Evolutionary conservation across 805 yeast genomes (phyloP).

Genomic region (Teunomyces panamensis): DNA sequence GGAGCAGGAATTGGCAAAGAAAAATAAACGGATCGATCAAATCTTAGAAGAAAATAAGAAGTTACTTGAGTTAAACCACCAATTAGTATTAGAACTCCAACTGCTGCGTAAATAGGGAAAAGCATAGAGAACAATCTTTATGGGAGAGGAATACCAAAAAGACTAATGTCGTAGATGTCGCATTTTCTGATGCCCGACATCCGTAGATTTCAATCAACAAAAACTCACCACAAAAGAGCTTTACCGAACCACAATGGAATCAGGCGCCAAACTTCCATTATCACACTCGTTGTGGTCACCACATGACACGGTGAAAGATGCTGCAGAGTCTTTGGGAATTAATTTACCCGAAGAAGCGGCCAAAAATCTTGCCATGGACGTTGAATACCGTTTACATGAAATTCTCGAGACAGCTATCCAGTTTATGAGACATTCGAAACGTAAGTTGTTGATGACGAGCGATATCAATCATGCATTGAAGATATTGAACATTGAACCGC

Average conservation of each 20-base stretch:
- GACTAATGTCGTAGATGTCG: conserved; percentile 1
- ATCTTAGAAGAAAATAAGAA: conserved; percentile 26
- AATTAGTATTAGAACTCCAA: conserved; percentile 12
- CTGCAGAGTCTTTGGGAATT: conserved; percentile 88
- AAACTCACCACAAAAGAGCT: neutral
- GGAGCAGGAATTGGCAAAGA: conserved; percentile 21
- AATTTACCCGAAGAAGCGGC: conserved; percentile 88
- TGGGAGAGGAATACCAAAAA: too few species aligned
- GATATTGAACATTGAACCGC: conserved; percentile 87
- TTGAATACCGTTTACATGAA: conserved; percentile 96
- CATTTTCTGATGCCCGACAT: neutral
- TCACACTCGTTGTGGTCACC: conserved; percentile 98
- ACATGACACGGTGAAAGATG: conserved; percentile 93
- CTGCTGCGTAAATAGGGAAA: neutral
- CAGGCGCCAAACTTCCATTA: conserved; percentile 48
- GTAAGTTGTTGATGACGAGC: conserved; percentile 73
- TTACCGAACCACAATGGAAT: conserved; percentile 23
- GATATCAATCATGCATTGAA: conserved; percentile 81
- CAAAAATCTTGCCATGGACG: conserved; percentile 95
- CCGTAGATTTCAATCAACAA: neutral
- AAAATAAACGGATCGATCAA: conserved; percentile 18
- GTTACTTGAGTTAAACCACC: conserved; percentile 31
- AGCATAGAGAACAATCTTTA: neutral
- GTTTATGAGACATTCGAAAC: conserved; percentile 91
- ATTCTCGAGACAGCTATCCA: conserved; percentile 93